Evolutionary conservation across 805 yeast species (phyloP).

Genomic region (Wickerhamomyces queroliae): DNA sequence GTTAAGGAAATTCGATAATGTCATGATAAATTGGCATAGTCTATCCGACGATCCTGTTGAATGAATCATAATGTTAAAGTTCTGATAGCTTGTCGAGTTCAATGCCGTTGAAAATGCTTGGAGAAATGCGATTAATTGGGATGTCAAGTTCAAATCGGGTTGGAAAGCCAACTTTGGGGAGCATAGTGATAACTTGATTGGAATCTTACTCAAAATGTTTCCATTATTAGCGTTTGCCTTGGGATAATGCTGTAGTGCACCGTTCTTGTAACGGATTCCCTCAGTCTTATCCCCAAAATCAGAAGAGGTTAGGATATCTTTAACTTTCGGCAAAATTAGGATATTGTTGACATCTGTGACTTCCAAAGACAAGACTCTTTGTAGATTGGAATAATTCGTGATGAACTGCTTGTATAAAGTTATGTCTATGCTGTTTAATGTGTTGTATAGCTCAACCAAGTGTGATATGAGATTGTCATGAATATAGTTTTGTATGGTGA

Average conservation of each 20-base stretch:
- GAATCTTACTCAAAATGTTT: slow-evolving; percentile 27
- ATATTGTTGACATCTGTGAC: slow-evolving; percentile 13
- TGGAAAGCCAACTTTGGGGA: slow-evolving; percentile 13
- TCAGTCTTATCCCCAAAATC: not conserved
- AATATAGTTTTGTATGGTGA: slow-evolving; percentile 37
- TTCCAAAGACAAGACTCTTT: slow-evolving; percentile 13
- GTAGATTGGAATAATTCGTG: slow-evolving; percentile 8
- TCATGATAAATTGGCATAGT: slow-evolving; percentile 36
- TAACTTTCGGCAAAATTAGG: slow-evolving; percentile 16
- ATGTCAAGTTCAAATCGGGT: slow-evolving; percentile 20
- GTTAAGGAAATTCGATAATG: slow-evolving; percentile 32
- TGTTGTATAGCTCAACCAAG: slow-evolving; percentile 15
- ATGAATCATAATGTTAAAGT: slow-evolving; percentile 34
- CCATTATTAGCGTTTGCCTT: slow-evolving; percentile 29
- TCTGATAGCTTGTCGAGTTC: slow-evolving; percentile 31
- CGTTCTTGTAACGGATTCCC: slow-evolving; percentile 14
- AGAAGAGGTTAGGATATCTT: slow-evolving; percentile 10
- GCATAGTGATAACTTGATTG: slow-evolving; percentile 21
- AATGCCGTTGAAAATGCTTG: slow-evolving; percentile 27
- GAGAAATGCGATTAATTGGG: slow-evolving; percentile 22
- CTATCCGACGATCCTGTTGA: slow-evolving; percentile 34
- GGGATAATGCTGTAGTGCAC: slow-evolving; percentile 20
- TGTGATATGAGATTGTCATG: slow-evolving; percentile 13
- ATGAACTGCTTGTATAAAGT: slow-evolving; percentile 17
- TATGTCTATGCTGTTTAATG: slow-evolving; percentile 16